Evolutionary conservation across 768 basidiomycete genomes (phyloP).

Genomic region (Mycena leptocephala): DNA sequence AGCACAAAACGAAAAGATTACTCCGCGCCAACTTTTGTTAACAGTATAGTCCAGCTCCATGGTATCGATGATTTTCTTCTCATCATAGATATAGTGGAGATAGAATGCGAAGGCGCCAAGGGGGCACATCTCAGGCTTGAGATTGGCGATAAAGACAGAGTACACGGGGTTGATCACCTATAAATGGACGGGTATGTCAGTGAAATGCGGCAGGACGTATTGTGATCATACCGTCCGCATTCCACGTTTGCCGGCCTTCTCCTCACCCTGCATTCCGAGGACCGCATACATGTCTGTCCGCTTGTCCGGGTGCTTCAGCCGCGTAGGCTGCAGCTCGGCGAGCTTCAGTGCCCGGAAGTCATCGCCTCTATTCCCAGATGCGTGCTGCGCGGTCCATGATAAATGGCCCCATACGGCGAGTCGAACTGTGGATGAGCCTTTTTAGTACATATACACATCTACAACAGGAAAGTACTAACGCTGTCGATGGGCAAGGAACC

Average conservation of each 20-base stretch:
- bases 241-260: conserved; percentile 42
- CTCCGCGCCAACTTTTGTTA: conserved; percentile 2
- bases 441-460: no score
- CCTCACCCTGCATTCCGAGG: conserved; percentile 47
- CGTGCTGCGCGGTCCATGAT: conserved; percentile 46
- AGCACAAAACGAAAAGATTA: neutral
- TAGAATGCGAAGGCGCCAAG: conserved; percentile 48
- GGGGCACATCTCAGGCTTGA: conserved; percentile 41
- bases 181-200: neutral
- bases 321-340: conserved; percentile 45
- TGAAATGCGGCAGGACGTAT: neutral
- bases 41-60: conserved; percentile 3
- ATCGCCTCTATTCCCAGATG: conserved; percentile 50
- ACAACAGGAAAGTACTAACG: no score
- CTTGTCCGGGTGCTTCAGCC: conserved; percentile 43
- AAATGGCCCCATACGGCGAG: conserved; percentile 45
- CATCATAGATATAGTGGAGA: conserved; percentile 46
- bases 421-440: conserved; percentile 29
- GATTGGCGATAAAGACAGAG: conserved; percentile 45
- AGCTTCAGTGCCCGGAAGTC: conserved; percentile 46
- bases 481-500: conserved; percentile 28
- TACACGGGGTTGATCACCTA: conserved; percentile 50
- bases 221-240: conserved; percentile 40
- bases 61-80: conserved; percentile 27
- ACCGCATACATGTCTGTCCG: conserved; percentile 38